Evolutionary conservation across 129 eudicot species (phyloP).

Genomic region (Oenanthe sinensis): DNA sequence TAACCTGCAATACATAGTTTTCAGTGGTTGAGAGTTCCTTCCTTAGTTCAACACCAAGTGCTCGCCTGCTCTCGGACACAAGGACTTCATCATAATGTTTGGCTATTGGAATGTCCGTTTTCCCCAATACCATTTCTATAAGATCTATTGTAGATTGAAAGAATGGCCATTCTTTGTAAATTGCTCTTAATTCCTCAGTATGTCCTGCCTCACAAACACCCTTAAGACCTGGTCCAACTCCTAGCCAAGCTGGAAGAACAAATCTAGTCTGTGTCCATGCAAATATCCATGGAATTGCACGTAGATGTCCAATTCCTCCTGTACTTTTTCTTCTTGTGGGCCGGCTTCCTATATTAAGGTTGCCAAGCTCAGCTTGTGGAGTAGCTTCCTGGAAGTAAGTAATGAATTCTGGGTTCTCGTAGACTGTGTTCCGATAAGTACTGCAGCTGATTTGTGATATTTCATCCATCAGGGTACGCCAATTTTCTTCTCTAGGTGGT

Average conservation of each 20-base stretch:
- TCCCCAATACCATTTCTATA: slow-evolving; percentile 92
- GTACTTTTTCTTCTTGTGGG: slow-evolving; percentile 66
- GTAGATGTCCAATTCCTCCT: slow-evolving; percentile 66
- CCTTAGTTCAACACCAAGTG: slow-evolving; percentile 64
- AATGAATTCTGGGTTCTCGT: slow-evolving; percentile 79
- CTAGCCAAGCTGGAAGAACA: slow-evolving; percentile 94
- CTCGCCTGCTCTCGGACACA: slow-evolving; percentile 49
- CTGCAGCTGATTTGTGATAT: slow-evolving; percentile 60
- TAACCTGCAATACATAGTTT: slow-evolving; percentile 50
- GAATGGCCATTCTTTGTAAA: slow-evolving; percentile 92
- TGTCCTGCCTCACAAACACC: slow-evolving; percentile 72
- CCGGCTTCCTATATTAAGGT: slow-evolving; percentile 90
- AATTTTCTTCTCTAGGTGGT: slow-evolving; percentile 78
- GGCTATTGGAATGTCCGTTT: slow-evolving; percentile 64
- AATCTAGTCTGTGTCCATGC: slow-evolving; percentile 97
- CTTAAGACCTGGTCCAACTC: slow-evolving; percentile 83
- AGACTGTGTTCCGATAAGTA: slow-evolving; percentile 67
- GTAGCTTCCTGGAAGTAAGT: slow-evolving; percentile 93
- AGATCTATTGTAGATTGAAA: slow-evolving; percentile 82
- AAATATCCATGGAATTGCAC: slow-evolving; percentile 96
- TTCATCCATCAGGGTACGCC: slow-evolving; percentile 92
- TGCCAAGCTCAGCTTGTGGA: slow-evolving; percentile 88
- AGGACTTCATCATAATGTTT: slow-evolving; percentile 74
- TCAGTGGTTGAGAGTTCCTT: slow-evolving; percentile 57
- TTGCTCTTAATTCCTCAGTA: slow-evolving; percentile 53